Base-by-base conservation (phyloP, 345 rosid species). In the Hibiscus tridactylites region DNA sequence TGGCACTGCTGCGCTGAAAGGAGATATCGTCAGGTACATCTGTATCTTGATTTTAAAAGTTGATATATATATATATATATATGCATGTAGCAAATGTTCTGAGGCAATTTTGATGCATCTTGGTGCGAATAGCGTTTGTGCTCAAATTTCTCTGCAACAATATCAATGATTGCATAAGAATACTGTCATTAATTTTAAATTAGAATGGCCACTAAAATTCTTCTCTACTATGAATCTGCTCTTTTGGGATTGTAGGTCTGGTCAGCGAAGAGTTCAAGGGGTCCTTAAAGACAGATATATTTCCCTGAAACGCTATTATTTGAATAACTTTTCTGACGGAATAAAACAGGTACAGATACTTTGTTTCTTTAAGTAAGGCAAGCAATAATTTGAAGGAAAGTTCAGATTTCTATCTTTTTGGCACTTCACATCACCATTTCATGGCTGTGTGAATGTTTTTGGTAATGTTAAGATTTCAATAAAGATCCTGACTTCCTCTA, bases 1-100 rank as follows among this genome's bases (percentile, higher is more conserved):
- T 46, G 99, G 98, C 58, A 92, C 99, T 80, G 90, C 97, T 74
- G 98, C 99, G 72, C 77, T 94, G 26, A 94, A 94, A 86, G 98
- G 98, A 81, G 98, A 91, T 75, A 87, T 90, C 59, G 96, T 91
- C 78, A 91, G 98, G 99, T 95, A 79, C 64, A 21, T 65, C 31
- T 12, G 1, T 26, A 5, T 33, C 11, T 39, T 24, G 54, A 21
- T 9, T 68, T 68, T 50, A 16, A 8, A 53, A 12, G 9, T 12
- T 11, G 61, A 54, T 17, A 3, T 12, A 9, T 69, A 54, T 31
- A 31, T 5, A 9, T 52, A 24, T 39, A 15, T 11, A 9, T 35
- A 13, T 5, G 1, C 1, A 35, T 37, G 9, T 37, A 37, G 42
- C 9, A 37, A 37, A 37, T 37, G 42, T 37, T 71, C 42, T 24